These are phyloP conservation scores for Graphiopsis chlorocephala DNA, from an alignment of 2,329 filamentous ascomycete species.

Conservation along the genomic window DNA sequence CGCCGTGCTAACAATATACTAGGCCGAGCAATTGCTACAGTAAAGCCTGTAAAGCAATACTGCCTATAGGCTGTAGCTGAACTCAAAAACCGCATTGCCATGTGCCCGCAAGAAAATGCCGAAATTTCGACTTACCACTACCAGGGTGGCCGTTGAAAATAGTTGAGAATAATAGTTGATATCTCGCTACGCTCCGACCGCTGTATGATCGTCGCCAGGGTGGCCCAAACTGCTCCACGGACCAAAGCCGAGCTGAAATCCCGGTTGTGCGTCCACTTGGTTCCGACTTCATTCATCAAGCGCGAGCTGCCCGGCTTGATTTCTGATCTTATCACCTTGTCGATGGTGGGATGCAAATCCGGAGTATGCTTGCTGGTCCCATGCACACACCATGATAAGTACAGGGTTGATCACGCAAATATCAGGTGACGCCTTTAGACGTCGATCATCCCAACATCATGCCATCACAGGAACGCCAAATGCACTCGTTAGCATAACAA, in stretches of 20 bases:
- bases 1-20: background rate
- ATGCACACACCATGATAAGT: slow-evolving; percentile 3
- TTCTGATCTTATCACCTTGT: background rate
- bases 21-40: background rate
- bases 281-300: background rate
- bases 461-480: background rate
- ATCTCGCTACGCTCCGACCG: slow-evolving; percentile 9
- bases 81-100: background rate
- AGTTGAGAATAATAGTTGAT: background rate
- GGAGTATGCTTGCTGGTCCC: background rate
- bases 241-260: background rate
- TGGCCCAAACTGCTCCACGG: background rate
- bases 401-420: slow-evolving; percentile 1
- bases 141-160: background rate
- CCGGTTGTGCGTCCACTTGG: background rate
- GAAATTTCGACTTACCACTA: slow-evolving; percentile 14
- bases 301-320: background rate
- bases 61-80: background rate
- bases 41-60: background rate
- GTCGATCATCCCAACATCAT: slow-evolving; percentile 2
- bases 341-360: background rate
- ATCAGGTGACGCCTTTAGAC: background rate
- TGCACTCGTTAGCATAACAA: background rate
- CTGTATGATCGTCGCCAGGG: slow-evolving; percentile 5
- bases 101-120: background rate